These are phyloP conservation scores for Komagataella kurtzmanii DNA, from an alignment of 805 yeast genomes.

Conservation along the genomic window DNA sequence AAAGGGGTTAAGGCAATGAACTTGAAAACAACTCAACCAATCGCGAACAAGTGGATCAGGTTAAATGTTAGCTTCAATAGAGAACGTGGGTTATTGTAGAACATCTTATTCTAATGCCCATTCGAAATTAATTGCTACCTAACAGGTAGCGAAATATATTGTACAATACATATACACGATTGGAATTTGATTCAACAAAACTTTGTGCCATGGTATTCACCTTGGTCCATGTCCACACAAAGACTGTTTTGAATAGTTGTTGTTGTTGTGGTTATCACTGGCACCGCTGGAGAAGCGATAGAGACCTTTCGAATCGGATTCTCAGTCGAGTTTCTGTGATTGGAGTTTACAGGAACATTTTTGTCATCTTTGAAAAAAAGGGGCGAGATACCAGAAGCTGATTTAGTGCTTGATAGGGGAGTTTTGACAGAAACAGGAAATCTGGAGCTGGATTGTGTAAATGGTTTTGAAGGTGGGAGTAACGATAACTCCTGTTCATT, in stretches of 20 bases:
- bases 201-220: background rate
- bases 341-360: background rate
- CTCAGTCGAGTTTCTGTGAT: background rate
- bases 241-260: conserved; percentile 10
- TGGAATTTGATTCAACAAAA: background rate
- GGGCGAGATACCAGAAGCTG: background rate
- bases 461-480: background rate
- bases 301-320: conserved; percentile 16
- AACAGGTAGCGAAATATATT: background rate
- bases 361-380: background rate
- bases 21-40: background rate
- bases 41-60: no score
- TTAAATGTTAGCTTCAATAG: no score
- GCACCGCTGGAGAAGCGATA: conserved; percentile 19
- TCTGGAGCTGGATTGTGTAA: background rate
- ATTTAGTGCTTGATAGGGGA: background rate
- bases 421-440: background rate
- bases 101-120: background rate
- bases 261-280: conserved; percentile 21
- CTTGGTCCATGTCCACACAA: background rate
- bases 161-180: background rate
- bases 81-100: background rate
- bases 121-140: background rate
- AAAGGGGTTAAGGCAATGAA: no score
- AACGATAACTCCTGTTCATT: background rate